Evolutionary conservation across 441 rosid species (phyloP).

Genomic region (Bocquillonia castaneifolia): DNA sequence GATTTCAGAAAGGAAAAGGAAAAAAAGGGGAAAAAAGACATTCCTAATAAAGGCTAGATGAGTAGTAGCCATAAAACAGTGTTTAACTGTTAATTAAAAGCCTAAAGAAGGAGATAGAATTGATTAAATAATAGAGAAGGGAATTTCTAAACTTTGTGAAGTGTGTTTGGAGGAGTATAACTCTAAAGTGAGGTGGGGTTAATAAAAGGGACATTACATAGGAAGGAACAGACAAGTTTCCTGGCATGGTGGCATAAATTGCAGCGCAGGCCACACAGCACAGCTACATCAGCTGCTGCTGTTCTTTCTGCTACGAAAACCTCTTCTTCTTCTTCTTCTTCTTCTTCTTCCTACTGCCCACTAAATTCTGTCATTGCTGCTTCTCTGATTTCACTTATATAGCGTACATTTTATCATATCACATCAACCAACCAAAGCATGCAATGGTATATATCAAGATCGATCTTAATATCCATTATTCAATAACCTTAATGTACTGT

Average conservation of each 20-base stretch:
- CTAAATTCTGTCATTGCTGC: neutral
- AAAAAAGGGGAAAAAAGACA: neutral
- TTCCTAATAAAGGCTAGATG: neutral
- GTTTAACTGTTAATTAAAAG: neutral
- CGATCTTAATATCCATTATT: neutral
- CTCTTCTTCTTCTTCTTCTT: neutral
- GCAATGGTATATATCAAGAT: neutral
- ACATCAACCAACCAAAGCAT: neutral
- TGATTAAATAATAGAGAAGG: neutral
- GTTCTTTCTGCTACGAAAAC: neutral
- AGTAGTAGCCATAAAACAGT: no score
- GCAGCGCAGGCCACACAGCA: constrained; percentile 15
- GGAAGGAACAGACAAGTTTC: constrained; percentile 31
- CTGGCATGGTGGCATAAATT: constrained; percentile 2
- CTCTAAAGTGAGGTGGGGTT: constrained; percentile 12
- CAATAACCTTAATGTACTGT: neutral
- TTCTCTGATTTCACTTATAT: neutral
- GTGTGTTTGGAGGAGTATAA: neutral
- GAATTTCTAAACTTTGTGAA: neutral
- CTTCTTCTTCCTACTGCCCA: neutral
- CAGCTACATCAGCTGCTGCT: constrained; percentile 9
- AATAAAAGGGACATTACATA: constrained; percentile 34
- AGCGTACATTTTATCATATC: neutral
- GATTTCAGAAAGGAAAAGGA: no score
- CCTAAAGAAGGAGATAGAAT: neutral